Conservation (phyloP, 2,329 filamentous ascomycete species). For the Apiospora malaysiana region DNA sequence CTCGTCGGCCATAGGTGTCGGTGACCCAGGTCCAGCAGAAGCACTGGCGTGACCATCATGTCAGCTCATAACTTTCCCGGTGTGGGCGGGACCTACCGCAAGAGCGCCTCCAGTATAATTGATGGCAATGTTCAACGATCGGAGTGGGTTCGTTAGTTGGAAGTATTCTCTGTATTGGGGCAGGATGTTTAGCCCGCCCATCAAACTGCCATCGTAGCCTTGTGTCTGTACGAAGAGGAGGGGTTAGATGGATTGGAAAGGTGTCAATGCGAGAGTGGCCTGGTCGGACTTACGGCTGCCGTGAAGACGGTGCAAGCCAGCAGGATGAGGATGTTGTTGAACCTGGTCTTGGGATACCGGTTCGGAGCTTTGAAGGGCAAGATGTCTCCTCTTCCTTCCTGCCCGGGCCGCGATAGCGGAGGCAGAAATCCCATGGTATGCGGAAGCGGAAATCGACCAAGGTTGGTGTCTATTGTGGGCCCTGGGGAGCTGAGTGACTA, state of each 20-base stretch:
- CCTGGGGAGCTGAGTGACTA: background rate
- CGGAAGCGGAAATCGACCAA: background rate
- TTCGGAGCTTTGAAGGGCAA: background rate
- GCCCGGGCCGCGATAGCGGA: background rate
- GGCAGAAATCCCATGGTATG: background rate
- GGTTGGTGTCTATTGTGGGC: background rate
- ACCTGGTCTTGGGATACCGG: background rate
- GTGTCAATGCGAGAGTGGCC: background rate
- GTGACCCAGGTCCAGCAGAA: constrained; percentile 31
- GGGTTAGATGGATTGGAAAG: background rate
- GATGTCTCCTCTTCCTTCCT: background rate
- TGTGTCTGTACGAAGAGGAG: background rate
- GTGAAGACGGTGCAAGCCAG: constrained; percentile 9
- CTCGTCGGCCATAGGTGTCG: constrained; percentile 35
- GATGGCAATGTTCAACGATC: constrained; percentile 38
- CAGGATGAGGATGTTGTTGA: constrained; percentile 1
- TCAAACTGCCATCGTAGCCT: constrained; percentile 22
- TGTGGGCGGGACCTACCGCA: constrained; percentile 13
- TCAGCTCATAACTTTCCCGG: background rate
- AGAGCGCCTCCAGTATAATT: constrained; percentile 35
- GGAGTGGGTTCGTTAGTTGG: constrained; percentile 39
- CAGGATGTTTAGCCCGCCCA: constrained; percentile 41
- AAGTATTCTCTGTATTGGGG: constrained; percentile 41
- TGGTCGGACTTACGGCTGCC: constrained; percentile 1
- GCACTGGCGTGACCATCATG: background rate